phyloP scores from a whole-genome alignment of 1,284 basidiomycete genomes.

The Cryptococcus sp. region DNA sequence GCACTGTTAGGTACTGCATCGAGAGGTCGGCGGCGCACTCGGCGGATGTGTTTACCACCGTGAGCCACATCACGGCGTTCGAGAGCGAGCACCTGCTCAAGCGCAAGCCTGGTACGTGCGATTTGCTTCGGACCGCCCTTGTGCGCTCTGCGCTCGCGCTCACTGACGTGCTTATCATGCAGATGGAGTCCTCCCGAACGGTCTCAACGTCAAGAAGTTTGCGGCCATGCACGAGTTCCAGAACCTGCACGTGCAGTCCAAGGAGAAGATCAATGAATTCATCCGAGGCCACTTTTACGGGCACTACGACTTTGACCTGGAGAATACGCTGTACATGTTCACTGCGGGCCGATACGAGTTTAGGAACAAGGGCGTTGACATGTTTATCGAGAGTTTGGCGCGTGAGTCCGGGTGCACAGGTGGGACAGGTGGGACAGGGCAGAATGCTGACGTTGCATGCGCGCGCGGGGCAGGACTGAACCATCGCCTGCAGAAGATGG shows the following conservation, averaged over 20 bases:
- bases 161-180: neutral
- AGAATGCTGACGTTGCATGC: too few species aligned
- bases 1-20: constrained; percentile 81
- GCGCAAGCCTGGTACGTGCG: constrained; percentile 69
- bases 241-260: constrained; percentile 86
- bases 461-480: constrained; percentile 59
- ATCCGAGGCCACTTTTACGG: constrained; percentile 97
- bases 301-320: constrained; percentile 90
- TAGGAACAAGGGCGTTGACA: constrained; percentile 98
- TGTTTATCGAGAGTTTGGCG: constrained; percentile 97
- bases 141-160: too few species aligned
- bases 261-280: constrained; percentile 97
- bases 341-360: constrained; percentile 99
- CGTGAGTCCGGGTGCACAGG: constrained; percentile 51
- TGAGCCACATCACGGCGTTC: constrained; percentile 96
- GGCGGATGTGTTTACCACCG: constrained; percentile 96
- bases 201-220: constrained; percentile 96
- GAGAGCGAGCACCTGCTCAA: constrained; percentile 95
- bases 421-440: neutral
- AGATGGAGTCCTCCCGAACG: constrained; percentile 96
- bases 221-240: constrained; percentile 96
- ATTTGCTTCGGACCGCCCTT: neutral
- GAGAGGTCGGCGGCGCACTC: constrained; percentile 92
- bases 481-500: constrained; percentile 75
- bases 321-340: constrained; percentile 97